These are phyloP conservation scores for Alternaria solani DNA, from an alignment of 2,329 filamentous ascomycete species.

Conservation along the genomic window DNA sequence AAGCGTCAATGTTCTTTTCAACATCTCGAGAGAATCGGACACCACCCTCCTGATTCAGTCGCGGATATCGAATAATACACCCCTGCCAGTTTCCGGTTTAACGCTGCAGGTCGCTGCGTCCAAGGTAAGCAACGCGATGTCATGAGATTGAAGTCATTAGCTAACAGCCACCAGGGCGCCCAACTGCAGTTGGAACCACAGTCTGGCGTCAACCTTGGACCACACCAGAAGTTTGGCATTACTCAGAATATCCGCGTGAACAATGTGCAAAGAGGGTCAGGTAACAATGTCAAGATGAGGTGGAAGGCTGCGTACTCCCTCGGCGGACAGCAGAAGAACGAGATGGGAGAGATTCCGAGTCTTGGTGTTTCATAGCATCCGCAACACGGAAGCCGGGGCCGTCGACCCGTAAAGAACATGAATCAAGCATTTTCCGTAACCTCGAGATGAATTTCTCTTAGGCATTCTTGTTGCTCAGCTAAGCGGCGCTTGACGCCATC, in stretches of 20 bases:
- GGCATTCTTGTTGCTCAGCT: neutral
- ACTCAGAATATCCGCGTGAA: conserved; percentile 82
- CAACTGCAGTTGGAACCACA: conserved; percentile 85
- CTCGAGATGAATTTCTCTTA: neutral
- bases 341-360: conserved; percentile 85
- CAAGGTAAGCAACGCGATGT: conserved; percentile 66
- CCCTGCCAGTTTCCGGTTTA: conserved; percentile 75
- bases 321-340: conserved; percentile 70
- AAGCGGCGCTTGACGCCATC: neutral
- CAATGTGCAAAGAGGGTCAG: conserved; percentile 75
- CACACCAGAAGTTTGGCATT: conserved; percentile 77
- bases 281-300: conserved; percentile 83
- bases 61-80: conserved; percentile 82
- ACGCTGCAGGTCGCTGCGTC: conserved; percentile 94
- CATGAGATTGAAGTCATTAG: neutral
- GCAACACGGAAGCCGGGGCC: conserved; percentile 11
- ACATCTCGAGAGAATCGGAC: conserved; percentile 67
- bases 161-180: conserved; percentile 67
- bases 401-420: conserved; percentile 5
- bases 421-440: conserved; percentile 6
- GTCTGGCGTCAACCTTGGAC: conserved; percentile 76
- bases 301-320: conserved; percentile 87
- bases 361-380: conserved; percentile 72
- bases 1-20: conserved; percentile 75
- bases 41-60: conserved; percentile 74